These are phyloP conservation scores for Andrographis paniculata DNA, from an alignment of 305 asterid species.

Conservation along the genomic window DNA sequence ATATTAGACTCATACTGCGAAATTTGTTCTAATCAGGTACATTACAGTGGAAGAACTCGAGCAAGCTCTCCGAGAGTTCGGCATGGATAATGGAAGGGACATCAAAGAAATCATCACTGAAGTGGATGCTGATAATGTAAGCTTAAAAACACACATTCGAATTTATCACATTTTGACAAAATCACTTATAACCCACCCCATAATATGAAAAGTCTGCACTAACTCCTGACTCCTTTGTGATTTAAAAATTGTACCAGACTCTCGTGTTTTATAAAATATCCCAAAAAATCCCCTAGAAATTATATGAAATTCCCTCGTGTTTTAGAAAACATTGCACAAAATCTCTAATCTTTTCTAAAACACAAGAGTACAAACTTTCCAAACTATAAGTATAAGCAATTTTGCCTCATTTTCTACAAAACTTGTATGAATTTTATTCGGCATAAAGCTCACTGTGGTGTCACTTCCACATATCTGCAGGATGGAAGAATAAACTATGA, in stretches of 20 bases:
- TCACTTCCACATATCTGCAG: constrained; percentile 27
- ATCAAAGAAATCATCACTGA: constrained; percentile 77
- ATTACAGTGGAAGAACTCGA: constrained; percentile 86
- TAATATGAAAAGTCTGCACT: not conserved
- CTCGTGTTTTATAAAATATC: no score
- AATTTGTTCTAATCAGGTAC: constrained; percentile 30
- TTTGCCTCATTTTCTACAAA: no score
- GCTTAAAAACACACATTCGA: constrained; percentile 4
- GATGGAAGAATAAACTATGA: constrained; percentile 87
- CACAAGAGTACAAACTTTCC: no score
- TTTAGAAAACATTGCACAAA: no score
- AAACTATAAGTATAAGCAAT: not conserved
- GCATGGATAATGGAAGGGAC: constrained; percentile 68
- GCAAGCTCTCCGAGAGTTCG: constrained; percentile 83
- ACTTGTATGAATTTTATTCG: no score
- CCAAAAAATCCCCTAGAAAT: no score
- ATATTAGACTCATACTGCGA: no score
- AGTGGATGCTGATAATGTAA: constrained; percentile 82
- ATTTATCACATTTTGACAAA: not conserved
- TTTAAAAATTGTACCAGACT: no score
- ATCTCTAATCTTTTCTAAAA: no score
- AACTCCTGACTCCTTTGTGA: not conserved
- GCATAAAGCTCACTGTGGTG: no score
- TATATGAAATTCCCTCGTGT: no score
- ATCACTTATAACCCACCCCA: not conserved